A percentile compares a stretch with the other conserved stretches of the same genome.
phyloP scores from a whole-genome alignment of 306 rosid species.

The Castanea sativa region DNA sequence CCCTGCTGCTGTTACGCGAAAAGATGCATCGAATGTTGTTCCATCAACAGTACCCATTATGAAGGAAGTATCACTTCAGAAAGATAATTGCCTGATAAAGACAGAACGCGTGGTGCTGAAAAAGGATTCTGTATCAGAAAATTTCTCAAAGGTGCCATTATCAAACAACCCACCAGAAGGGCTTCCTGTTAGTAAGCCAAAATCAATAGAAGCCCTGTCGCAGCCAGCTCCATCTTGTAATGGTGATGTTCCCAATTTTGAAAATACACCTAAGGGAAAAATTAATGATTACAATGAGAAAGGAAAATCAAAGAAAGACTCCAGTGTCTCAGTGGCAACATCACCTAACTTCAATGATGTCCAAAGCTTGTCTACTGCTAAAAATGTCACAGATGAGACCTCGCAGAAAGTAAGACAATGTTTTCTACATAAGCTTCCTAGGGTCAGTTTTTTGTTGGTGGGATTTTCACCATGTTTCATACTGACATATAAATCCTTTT shows the following conservation, averaged over 20 bases:
- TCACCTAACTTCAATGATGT: constrained; percentile 21
- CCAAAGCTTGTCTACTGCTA: constrained; percentile 22
- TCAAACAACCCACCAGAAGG: constrained; percentile 15
- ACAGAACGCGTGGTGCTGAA: constrained; percentile 23
- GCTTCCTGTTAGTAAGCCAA: constrained; percentile 28
- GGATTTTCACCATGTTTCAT: constrained; percentile 15
- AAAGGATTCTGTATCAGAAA: constrained; percentile 33
- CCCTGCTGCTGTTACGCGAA: constrained; percentile 30
- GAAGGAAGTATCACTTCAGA: constrained; percentile 29
- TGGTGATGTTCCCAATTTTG: constrained; percentile 20
- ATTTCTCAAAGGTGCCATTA: constrained; percentile 17
- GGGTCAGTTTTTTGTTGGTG: not conserved
- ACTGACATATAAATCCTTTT: constrained; percentile 19
- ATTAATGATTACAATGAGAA: constrained; percentile 17
- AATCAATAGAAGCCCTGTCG: constrained; percentile 21
- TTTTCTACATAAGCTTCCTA: not conserved
- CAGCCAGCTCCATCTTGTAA: constrained; percentile 24
- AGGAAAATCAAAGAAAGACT: constrained; percentile 31
- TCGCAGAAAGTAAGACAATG: constrained; percentile 43
- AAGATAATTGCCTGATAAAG: constrained; percentile 9
- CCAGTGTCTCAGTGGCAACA: constrained; percentile 14
- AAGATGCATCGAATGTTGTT: constrained; percentile 34
- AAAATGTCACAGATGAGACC: constrained; percentile 23
- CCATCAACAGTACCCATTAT: constrained; percentile 20
- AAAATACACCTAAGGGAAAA: constrained; percentile 20